Evolutionary conservation across 1,284 basidiomycete genomes (phyloP).

Genomic region (Serendipita sp.): DNA sequence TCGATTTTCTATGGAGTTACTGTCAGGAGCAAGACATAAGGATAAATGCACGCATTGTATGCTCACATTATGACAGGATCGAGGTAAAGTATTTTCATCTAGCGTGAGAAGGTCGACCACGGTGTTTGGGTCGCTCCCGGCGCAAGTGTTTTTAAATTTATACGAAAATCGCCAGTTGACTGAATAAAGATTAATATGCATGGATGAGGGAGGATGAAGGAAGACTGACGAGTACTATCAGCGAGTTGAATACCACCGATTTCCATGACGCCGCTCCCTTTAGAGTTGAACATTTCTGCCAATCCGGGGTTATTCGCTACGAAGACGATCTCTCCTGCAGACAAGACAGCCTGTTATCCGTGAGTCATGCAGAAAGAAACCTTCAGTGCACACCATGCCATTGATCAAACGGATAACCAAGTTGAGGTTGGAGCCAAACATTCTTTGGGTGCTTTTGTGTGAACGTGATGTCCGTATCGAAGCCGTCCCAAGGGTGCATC

Average conservation of each 20-base stretch:
- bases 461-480: constrained; percentile 2
- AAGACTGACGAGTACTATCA: background rate
- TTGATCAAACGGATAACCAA: background rate
- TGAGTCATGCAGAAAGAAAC: background rate
- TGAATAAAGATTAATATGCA: background rate
- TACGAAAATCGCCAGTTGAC: too few species aligned
- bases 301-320: background rate
- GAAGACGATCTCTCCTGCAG: background rate
- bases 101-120: background rate
- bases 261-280: background rate
- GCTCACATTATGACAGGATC: background rate
- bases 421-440: background rate
- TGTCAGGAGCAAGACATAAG: background rate
- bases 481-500: background rate
- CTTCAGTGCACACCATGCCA: background rate
- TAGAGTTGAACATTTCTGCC: background rate
- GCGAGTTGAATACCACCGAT: background rate
- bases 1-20: background rate
- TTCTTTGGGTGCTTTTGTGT: background rate
- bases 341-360: background rate
- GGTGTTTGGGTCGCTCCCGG: background rate
- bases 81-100: background rate
- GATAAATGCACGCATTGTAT: background rate
- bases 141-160: background rate
- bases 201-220: too few species aligned